These are phyloP conservation scores for Lasiosphaeria miniovina DNA, from an alignment of 495 filamentous ascomycete genomes.

Conservation along the genomic window DNA sequence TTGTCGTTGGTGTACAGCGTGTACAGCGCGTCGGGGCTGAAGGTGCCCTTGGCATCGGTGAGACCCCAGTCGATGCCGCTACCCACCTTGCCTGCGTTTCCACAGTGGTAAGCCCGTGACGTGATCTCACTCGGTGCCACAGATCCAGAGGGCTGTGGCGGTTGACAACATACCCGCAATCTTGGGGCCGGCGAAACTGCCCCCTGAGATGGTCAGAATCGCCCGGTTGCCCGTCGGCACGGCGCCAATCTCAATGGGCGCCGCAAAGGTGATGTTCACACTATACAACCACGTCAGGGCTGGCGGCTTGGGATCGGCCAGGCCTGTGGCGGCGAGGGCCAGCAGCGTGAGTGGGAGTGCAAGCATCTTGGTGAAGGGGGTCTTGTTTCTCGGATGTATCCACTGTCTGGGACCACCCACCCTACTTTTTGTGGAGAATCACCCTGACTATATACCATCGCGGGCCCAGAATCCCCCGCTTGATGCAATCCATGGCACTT, in stretches of 20 bases:
- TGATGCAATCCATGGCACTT: too few species aligned
- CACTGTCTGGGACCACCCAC: too few species aligned
- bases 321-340: neutral
- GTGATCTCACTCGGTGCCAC: neutral
- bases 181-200: slow-evolving; percentile 16
- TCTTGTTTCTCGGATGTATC: too few species aligned
- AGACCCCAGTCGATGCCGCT: slow-evolving; percentile 26
- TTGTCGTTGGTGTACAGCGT: slow-evolving; percentile 22
- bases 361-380: neutral
- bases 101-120: neutral
- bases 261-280: slow-evolving; percentile 13
- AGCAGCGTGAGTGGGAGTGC: slow-evolving; percentile 1
- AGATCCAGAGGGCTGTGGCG: neutral
- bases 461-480: too few species aligned
- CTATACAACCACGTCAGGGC: slow-evolving; percentile 13
- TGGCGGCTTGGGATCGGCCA: slow-evolving; percentile 8
- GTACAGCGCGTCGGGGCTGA: slow-evolving; percentile 27
- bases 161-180: slow-evolving; percentile 11
- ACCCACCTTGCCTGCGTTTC: slow-evolving; percentile 17
- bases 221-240: slow-evolving; percentile 12
- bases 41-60: slow-evolving; percentile 20
- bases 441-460: too few species aligned
- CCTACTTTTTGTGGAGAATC: too few species aligned
- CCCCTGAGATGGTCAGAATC: slow-evolving; percentile 13
- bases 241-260: slow-evolving; percentile 10